Evolutionary conservation across 345 rosid species (phyloP), one percentile per base, ranked within the genome.

Genomic region (Carallia pectinifolia): DNA sequence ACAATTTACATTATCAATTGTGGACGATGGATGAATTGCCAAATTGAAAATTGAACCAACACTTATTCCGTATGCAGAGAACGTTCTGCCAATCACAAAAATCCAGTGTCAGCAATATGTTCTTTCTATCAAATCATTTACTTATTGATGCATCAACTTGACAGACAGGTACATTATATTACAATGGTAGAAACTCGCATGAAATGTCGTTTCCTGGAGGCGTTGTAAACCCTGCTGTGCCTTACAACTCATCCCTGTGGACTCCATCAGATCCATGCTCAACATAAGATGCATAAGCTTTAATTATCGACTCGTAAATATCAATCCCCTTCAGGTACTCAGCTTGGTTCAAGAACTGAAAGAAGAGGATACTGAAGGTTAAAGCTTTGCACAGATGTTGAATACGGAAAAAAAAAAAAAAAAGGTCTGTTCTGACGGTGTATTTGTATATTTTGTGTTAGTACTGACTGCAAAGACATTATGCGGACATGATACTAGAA

Each of bases 261-360:
- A 59, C 71, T 53, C 74, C 70, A n/a, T 78, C 81, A 59, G 67
- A 65, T 58, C 81, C 48, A 8, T 47, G 74, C 6, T 70, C 81
- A 2, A 62, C 75, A 56, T 82, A 85, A 38, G 94, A 84, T 61
- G 90, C 81, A 67, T 83, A 86, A 34, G 87, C 78, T 83, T 86
- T 85, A 65, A 95, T 85, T 58, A 92, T 86, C 38, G 93, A 89
- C 73, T 75, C 90, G 13, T 90, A 90, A 15, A 92, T 76, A 40
- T 83, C 85, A 59, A 92, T 85, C 63, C 98, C 99, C 86, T 84
- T 89, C 84, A 92, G 76, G 81, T 92, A 92, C 80, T 92, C 97
- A 6, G 71, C 85, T 78, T 86, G 84, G 86, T 84, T 81, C 64
- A 92, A 81, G 77, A 86, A 95, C 98, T 92, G 91, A 81, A 73